Base-by-base conservation (phyloP, 225 moss, liverwort and hornwort genomes). In the Sphagnum contortum region DNA sequence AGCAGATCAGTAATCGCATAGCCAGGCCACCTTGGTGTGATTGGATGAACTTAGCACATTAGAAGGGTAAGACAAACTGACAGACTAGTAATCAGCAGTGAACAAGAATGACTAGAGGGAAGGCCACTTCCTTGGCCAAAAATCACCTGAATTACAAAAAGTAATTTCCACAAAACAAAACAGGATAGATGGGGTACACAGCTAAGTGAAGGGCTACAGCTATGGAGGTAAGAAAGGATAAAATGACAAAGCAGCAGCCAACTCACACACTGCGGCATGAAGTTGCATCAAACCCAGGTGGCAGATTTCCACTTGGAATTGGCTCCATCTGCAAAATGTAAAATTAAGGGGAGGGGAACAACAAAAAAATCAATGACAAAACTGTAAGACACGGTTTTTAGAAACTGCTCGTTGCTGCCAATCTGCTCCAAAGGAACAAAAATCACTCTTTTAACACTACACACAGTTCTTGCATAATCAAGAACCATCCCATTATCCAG, bases 211-310 rank as follows among this genome's bases (percentile, higher is more conserved):
- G 75, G 62, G 69, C 74, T 77, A 74, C 49, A 70, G 70, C 67
- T 71, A 71, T 51, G 73, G 79, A 71, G 67, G 63, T 65, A 80
- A 84, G 56, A 67, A 74, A 77, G 68, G 44, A 80, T 76, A 65
- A 73, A 71, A 69, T 69, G 81, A 66, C 74, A 78, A 77, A 86
- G 73, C 73, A 88, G 73, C 80, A 79, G 53, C 80, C 71, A 67
- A 88, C 91, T 95, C 79, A 95, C 94, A 95, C 91, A 88, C 94
- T 95, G 80, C 94, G 94, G 82, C 94, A 95, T 82, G 91, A 91
- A 86, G 88, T 91, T 83, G 94, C 89, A 95, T 95, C 94, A 71
- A 95, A 95, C 75, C 94, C 91, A 71, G 94, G 94, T 74, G 94
- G 94, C 76, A 95, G 82, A 82, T 95, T 95, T 76, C 94, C 94